Evolutionary conservation across 345 rosid genomes (phyloP), one percentile per base, ranked within the genome.

Genomic region (Euphorbia pulcherrima): DNA sequence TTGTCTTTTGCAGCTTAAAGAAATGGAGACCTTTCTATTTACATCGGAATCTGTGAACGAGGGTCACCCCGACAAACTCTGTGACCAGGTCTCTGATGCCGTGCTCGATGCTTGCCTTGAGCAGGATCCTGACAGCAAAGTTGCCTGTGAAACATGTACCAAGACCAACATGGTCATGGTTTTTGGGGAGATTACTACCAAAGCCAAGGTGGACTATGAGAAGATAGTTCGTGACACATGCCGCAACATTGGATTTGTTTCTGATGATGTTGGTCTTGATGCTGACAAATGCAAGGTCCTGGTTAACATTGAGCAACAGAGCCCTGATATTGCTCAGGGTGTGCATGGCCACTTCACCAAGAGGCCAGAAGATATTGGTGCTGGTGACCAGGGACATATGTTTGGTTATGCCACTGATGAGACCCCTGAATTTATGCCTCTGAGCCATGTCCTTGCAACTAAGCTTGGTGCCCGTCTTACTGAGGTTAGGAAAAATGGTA

Each of bases 41-140:
- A 81, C 84, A 20, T 81, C 84, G 0, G 84, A 81, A 73, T 81
- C 84, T 8, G 84, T 81, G 68, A 81, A 81, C 21, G 84, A 81
- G 80, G 84, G 84, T n/a, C 84, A 81, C 78, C 84, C 84, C 0
- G 84, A 81, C 74, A 81, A 81, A 63, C 78, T 81, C 28, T 81
- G 84, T 41, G 84, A 81, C 71, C 84, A 81, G 81, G 72, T 81
- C 75, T 81, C 84, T 23, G 84, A 81, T 68, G 84, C 81, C 0
- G 84, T 80, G 64, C 81, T 80, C 16, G 84, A 80, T 60, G 84
- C 81, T 40, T 80, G 84, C 79, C 84, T 80, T 16, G 81, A 76
- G 56, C 79, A 80, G 61, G 84, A 80, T 44, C 79, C 84, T 12
- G 84, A 80, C 40, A 80, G 84, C 77, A 80, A 80, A 71, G 84